Evolutionary conservation across 1,139 yeast genomes (phyloP), one percentile per base, ranked within the genome.

Genomic region (Kodamaea suecica): DNA sequence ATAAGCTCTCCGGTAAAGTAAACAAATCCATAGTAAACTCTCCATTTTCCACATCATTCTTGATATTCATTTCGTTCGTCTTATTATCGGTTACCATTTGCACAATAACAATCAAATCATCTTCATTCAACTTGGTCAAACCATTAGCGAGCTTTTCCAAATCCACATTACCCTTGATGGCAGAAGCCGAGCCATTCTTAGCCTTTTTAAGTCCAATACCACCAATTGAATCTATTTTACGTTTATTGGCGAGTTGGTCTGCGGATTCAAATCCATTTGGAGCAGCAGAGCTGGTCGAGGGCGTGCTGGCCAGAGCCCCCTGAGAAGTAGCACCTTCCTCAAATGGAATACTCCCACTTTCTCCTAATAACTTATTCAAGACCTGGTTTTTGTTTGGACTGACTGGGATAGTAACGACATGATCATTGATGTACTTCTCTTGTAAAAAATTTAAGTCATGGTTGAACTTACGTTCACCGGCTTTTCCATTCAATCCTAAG

Each of bases 1-100:
- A 76, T 57, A 92, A 71, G 28, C 87, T 80, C 57, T 90, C 97
- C 14, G 98, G 98, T 49, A 92, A 72, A 29, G 97, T 90, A 60
- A 80, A 90, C 51, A 92, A 73, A 63, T 92, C 98, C 85, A 92
- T 87, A 40, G 95, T 90, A 60, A 92, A 92, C 66, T 92, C 98
- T 33, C 98, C 98, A 52, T 87, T 94, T 45, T 90, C 97, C 34
- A 86, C 90, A 56, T 92, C 96, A 61, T 92, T 92, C 58, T 90
- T 88, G 53, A 92, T 85, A 61, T 85, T 88, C 96, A 92, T 92
- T 39, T 92, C 97, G 32, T 86, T 81, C 12, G 97, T 88, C 60
- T 87, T 80, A 63, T 92, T 92, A 60, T 92, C 97, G 36, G 95
- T 88, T 25, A 92, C 95, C 97, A 92, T 90, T 62, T 92, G 97